phyloP scores from a whole-genome alignment of 306 rosid genomes.

The Rubus parviflorus region DNA sequence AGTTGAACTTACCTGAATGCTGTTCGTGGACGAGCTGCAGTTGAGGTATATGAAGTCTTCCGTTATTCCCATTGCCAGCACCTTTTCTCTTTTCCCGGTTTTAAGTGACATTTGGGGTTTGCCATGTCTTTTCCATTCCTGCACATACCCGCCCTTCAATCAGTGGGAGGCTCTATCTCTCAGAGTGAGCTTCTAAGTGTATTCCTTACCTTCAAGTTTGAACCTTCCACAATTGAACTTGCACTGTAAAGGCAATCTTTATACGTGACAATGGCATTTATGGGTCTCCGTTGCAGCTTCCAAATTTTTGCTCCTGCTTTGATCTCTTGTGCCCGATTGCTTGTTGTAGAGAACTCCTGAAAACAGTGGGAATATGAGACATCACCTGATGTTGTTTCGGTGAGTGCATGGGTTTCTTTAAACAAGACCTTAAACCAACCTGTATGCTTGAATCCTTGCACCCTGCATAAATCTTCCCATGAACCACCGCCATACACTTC shows the following conservation, averaged over 20 bases:
- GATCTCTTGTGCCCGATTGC: constrained; percentile 64
- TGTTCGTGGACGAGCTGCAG: constrained; percentile 57
- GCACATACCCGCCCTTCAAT: constrained; percentile 20
- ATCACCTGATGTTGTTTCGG: constrained; percentile 6
- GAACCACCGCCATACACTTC: constrained; percentile 53
- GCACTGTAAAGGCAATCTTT: constrained; percentile 78
- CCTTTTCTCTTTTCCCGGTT: constrained; percentile 51
- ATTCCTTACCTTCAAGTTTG: constrained; percentile 56
- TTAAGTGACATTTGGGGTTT: constrained; percentile 50
- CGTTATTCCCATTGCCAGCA: constrained; percentile 60
- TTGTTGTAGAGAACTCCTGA: constrained; percentile 59
- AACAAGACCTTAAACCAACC: constrained; percentile 37
- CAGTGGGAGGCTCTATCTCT: constrained; percentile 21
- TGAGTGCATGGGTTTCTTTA: constrained; percentile 11
- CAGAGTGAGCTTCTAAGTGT: neutral
- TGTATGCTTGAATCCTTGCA: constrained; percentile 79
- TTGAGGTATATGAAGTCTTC: constrained; percentile 74
- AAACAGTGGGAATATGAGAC: constrained; percentile 24
- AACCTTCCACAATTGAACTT: constrained; percentile 58
- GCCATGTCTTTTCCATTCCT: constrained; percentile 70
- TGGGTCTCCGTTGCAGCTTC: constrained; percentile 59
- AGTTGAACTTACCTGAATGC: constrained; percentile 55
- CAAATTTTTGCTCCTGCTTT: constrained; percentile 65
- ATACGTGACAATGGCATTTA: constrained; percentile 50
- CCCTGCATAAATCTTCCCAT: constrained; percentile 66